Percentiles rank a stretch among this genome's conserved stretches.
Evolutionary conservation across 495 filamentous ascomycete genomes (phyloP).

Genomic region (Podospora anserina): DNA sequence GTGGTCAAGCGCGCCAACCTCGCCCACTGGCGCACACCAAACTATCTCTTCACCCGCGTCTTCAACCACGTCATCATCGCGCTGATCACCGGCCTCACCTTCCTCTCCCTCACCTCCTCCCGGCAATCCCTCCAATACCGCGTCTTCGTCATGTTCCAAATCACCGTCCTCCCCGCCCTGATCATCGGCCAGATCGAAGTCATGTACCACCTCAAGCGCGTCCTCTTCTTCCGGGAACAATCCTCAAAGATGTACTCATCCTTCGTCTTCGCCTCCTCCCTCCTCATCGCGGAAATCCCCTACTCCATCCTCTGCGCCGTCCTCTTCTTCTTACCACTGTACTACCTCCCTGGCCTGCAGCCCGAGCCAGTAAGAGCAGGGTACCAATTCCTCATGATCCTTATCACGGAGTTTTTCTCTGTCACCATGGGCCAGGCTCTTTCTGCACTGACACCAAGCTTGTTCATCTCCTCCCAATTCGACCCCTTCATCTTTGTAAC

Average conservation of each 20-base stretch:
- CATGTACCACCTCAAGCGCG: slow-evolving; percentile 68
- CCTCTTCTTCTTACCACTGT: slow-evolving; percentile 69
- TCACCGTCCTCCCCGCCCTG: slow-evolving; percentile 70
- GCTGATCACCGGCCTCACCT: slow-evolving; percentile 70
- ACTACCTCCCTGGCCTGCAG: slow-evolving; percentile 68
- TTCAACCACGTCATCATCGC: slow-evolving; percentile 73
- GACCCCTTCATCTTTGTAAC: slow-evolving; percentile 79
- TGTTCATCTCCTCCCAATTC: slow-evolving; percentile 67
- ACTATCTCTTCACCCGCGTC: slow-evolving; percentile 74
- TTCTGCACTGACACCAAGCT: slow-evolving; percentile 63
- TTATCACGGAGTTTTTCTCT: slow-evolving; percentile 74
- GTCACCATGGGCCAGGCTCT: slow-evolving; percentile 68
- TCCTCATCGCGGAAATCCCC: slow-evolving; percentile 72
- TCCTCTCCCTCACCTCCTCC: slow-evolving; percentile 64
- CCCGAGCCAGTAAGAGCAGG: slow-evolving; percentile 58
- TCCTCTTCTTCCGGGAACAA: slow-evolving; percentile 76
- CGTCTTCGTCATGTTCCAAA: slow-evolving; percentile 81
- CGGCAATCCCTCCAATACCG: slow-evolving; percentile 69
- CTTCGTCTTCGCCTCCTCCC: slow-evolving; percentile 66
- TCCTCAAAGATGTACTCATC: slow-evolving; percentile 74
- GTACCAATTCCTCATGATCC: slow-evolving; percentile 78
- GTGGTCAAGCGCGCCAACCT: slow-evolving; percentile 64
- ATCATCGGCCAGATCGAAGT: slow-evolving; percentile 76
- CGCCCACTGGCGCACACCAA: slow-evolving; percentile 69
- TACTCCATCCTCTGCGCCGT: slow-evolving; percentile 73